A percentile compares a stretch with the other conserved stretches of the same genome.
These are phyloP conservation scores for Perkinsus olseni DNA, from an alignment of 169 alveolate genomes.

Conservation along the genomic window DNA sequence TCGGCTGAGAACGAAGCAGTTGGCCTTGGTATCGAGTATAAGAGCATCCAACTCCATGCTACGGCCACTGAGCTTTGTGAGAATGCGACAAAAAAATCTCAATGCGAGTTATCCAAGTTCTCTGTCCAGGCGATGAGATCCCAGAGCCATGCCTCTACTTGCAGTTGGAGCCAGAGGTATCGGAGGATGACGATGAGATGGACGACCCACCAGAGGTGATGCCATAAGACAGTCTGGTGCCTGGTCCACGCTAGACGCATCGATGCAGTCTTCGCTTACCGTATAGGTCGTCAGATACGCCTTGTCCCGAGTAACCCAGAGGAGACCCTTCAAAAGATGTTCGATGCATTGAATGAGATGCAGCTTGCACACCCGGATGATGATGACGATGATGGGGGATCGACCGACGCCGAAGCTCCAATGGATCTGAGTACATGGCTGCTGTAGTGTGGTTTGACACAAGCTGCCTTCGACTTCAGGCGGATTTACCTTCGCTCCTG, in stretches of 20 bases:
- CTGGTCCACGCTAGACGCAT: no score
- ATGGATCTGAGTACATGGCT: background rate
- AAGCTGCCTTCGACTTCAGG: background rate
- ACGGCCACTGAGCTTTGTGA: background rate
- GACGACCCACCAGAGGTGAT: background rate
- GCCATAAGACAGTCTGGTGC: no score
- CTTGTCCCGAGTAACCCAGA: background rate
- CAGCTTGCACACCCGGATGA: background rate
- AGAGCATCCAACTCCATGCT: background rate
- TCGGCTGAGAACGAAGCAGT: background rate
- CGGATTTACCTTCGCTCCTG: background rate
- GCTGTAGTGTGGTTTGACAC: background rate
- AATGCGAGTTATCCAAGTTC: background rate
- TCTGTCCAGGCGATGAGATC: background rate
- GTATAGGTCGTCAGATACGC: background rate
- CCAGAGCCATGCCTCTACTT: background rate
- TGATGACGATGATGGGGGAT: background rate
- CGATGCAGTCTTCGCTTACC: no score
- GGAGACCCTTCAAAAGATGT: background rate
- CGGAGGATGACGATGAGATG: background rate
- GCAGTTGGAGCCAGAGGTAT: background rate
- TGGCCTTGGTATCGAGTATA: background rate
- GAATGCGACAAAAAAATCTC: background rate
- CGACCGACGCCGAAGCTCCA: background rate
- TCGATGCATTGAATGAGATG: background rate